phyloP scores from a whole-genome alignment of 768 basidiomycete genomes.

The Suillus spraguei region DNA sequence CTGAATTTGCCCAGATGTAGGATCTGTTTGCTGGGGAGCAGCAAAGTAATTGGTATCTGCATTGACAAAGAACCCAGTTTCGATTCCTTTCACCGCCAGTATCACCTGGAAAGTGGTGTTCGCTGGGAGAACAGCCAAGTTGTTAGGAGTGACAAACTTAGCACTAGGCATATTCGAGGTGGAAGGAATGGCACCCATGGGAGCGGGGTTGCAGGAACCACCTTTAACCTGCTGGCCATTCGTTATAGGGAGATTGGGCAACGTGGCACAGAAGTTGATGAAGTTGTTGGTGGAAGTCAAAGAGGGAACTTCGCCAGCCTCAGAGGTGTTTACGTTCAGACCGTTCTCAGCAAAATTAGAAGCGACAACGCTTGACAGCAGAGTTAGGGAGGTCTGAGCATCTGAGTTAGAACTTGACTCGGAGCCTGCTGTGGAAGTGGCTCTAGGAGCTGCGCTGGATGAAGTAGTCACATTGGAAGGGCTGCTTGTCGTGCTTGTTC shows the following conservation, averaged over 20 bases:
- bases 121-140: constrained; percentile 42
- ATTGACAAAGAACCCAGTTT: constrained; percentile 63
- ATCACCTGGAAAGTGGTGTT: constrained; percentile 55
- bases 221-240: constrained; percentile 55
- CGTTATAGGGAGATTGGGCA: constrained; percentile 53
- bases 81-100: constrained; percentile 46
- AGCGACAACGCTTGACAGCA: constrained; percentile 53
- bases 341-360: constrained; percentile 59
- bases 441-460: constrained; percentile 20
- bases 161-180: constrained; percentile 51
- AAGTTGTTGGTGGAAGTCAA: constrained; percentile 73
- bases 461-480: constrained; percentile 16
- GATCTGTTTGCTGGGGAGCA: constrained; percentile 55
- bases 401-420: constrained; percentile 21
- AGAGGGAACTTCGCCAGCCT: constrained; percentile 54
- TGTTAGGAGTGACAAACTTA: constrained; percentile 54
- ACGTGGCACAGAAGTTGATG: constrained; percentile 64
- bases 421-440: constrained; percentile 10
- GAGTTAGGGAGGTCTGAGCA: constrained; percentile 35
- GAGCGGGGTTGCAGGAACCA: constrained; percentile 63
- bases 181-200: constrained; percentile 61
- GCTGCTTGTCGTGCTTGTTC: constrained; percentile 17
- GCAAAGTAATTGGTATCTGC: constrained; percentile 52
- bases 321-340: constrained; percentile 27
- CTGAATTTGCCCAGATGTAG: constrained; percentile 47